Percentiles rank a stretch among this genome's conserved stretches.
Evolutionary conservation across 1,284 basidiomycete species (phyloP).

Genomic region (Rhodotorula sp.): DNA sequence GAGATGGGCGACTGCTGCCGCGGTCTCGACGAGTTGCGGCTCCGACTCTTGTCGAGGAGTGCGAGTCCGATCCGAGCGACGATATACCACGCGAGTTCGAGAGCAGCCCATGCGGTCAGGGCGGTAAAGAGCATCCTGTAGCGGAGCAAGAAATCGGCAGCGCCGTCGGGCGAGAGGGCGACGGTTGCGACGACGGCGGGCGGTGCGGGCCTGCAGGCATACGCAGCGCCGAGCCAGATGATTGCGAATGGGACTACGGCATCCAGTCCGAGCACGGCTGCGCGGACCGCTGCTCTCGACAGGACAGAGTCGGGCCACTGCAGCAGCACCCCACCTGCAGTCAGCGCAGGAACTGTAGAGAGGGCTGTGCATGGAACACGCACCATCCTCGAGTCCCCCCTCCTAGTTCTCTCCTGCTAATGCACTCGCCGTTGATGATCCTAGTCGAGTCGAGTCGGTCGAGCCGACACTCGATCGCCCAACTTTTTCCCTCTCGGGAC

Average conservation of each 20-base stretch:
- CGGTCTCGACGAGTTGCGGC: not conserved
- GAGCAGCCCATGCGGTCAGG: constrained; percentile 9
- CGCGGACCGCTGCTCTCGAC: constrained; percentile 4
- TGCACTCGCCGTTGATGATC: too few species aligned
- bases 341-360: not conserved
- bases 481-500: too few species aligned
- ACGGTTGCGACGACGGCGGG: constrained; percentile 20
- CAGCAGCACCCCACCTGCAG: too few species aligned
- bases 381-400: not conserved
- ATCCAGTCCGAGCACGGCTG: constrained; percentile 12
- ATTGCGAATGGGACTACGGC: constrained; percentile 5
- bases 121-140: not conserved
- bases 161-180: not conserved
- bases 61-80: not conserved
- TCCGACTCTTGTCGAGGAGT: constrained; percentile 10
- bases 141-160: constrained; percentile 18
- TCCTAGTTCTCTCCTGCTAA: not conserved
- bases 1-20: not conserved
- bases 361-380: not conserved
- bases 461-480: not conserved
- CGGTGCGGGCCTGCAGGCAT: constrained; percentile 18
- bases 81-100: constrained; percentile 21
- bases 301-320: constrained; percentile 22
- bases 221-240: constrained; percentile 8
- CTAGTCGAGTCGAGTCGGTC: too few species aligned